These are phyloP conservation scores for Strobilomyces dryophilus DNA, from an alignment of 768 basidiomycete genomes.

Conservation along the genomic window DNA sequence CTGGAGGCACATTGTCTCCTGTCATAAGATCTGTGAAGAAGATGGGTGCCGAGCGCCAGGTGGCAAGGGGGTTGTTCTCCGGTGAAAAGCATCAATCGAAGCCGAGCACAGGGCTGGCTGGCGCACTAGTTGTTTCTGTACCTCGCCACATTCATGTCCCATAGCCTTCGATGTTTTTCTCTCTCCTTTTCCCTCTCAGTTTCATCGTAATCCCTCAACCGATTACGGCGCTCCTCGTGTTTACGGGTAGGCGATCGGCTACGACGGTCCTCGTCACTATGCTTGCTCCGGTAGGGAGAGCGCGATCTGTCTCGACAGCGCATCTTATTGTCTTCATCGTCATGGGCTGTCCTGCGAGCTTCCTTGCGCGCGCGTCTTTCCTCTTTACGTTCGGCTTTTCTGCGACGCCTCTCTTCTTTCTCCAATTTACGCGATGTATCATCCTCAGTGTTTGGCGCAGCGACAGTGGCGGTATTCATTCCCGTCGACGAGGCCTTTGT, in stretches of 20 bases:
- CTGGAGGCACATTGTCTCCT: constrained; percentile 15
- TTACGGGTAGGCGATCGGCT: constrained; percentile 28
- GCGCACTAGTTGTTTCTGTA: constrained; percentile 18
- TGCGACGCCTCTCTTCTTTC: constrained; percentile 49
- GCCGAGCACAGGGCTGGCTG: background rate
- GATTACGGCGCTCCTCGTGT: constrained; percentile 17
- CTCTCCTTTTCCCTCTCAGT: constrained; percentile 29
- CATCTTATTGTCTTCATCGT: constrained; percentile 25
- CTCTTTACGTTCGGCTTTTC: constrained; percentile 55
- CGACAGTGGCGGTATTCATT: constrained; percentile 11
- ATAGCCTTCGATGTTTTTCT: constrained; percentile 46
- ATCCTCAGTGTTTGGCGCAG: constrained; percentile 22
- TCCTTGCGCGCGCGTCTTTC: constrained; percentile 57
- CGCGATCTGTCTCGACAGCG: constrained; percentile 32
- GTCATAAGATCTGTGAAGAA: constrained; percentile 15
- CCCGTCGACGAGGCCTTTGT: constrained; percentile 22
- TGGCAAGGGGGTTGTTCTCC: background rate
- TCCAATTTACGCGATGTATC: constrained; percentile 32
- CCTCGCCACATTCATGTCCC: constrained; percentile 46
- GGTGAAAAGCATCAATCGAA: constrained; percentile 5
- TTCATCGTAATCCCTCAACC: constrained; percentile 26
- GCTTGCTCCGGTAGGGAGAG: constrained; percentile 28
- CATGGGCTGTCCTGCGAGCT: constrained; percentile 37
- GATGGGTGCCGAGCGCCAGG: constrained; percentile 4
- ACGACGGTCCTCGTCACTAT: constrained; percentile 21